These are phyloP conservation scores for Diophrys sp. DNA, from an alignment of 73 alveolate genomes.

Conservation along the genomic window DNA sequence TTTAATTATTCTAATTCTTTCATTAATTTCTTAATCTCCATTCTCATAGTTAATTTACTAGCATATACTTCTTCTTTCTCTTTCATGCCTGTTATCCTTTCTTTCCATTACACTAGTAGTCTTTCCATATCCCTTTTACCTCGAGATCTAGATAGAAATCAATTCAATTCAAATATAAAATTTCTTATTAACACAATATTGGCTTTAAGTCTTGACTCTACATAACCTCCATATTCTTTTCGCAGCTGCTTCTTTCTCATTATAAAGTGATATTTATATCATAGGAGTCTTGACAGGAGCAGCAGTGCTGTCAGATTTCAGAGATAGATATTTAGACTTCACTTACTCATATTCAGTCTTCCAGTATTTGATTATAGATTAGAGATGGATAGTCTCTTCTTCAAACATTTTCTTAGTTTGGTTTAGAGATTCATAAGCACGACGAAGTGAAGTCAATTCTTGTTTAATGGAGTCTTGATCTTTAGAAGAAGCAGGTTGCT, in stretches of 20 bases:
- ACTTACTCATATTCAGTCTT: neutral
- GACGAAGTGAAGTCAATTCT: neutral
- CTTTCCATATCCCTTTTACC: no score
- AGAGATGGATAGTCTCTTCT: neutral
- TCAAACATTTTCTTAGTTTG: neutral
- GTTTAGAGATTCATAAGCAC: neutral
- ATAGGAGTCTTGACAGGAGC: neutral
- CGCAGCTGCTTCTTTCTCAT: neutral
- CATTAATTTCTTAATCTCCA: neutral
- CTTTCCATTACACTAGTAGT: no score
- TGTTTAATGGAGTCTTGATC: no score
- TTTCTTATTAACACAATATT: no score
- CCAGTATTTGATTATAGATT: neutral
- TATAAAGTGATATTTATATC: neutral
- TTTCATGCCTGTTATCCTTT: no score
- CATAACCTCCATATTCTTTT: neutral
- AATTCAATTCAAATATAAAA: no score
- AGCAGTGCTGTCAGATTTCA: neutral
- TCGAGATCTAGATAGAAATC: no score
- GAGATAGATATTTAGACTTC: neutral
- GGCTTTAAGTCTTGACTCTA: neutral
- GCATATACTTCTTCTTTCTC: no score
- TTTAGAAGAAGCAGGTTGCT: no score
- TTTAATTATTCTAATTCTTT: no score
- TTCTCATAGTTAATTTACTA: no score